These are phyloP conservation scores for Podosphaera aphanis DNA, from an alignment of 2,329 filamentous ascomycete species.

Conservation along the genomic window DNA sequence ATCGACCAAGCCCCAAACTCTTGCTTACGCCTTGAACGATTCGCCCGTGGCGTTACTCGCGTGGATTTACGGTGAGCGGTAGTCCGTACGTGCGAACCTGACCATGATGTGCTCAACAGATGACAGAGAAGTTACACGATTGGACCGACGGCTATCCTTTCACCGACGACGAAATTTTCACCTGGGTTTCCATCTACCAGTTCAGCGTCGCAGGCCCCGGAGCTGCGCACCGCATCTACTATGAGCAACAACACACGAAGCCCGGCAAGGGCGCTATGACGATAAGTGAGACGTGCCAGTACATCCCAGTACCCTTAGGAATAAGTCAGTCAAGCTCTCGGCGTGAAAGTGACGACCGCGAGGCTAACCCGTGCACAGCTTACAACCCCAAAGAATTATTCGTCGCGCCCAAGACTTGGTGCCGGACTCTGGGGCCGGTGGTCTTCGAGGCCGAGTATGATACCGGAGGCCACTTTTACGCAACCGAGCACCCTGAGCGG, in stretches of 20 bases:
- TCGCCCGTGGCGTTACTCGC: conserved; percentile 46
- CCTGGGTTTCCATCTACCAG: conserved; percentile 51
- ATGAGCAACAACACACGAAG: conserved; percentile 30
- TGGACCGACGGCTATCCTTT: conserved; percentile 53
- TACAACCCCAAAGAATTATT: conserved; percentile 35
- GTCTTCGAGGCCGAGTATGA: conserved; percentile 26
- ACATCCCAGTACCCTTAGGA: conserved; percentile 16
- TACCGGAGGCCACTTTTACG: conserved; percentile 31
- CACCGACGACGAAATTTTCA: conserved; percentile 54
- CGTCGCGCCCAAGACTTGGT: conserved; percentile 31
- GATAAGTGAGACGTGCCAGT: conserved; percentile 12
- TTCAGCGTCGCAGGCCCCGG: conserved; percentile 47
- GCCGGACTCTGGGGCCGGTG: conserved; percentile 32
- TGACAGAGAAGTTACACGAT: conserved; percentile 43
- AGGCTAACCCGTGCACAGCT: conserved; percentile 10
- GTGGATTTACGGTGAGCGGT: conserved; percentile 40
- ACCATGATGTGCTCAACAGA: too few relatives aligned
- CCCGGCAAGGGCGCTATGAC: conserved; percentile 7
- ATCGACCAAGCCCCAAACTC: conserved; percentile 45
- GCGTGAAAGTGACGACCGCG: background rate
- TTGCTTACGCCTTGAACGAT: conserved; percentile 46
- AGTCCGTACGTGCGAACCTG: too few relatives aligned
- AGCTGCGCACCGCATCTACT: conserved; percentile 47
- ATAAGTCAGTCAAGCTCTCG: conserved; percentile 17
- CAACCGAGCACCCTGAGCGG: conserved; percentile 30